Percentiles rank a stretch among this genome's conserved stretches.
These are phyloP conservation scores for Phytopythium helicoides DNA, from an alignment of 352 stramenopile genomes.

Conservation along the genomic window DNA sequence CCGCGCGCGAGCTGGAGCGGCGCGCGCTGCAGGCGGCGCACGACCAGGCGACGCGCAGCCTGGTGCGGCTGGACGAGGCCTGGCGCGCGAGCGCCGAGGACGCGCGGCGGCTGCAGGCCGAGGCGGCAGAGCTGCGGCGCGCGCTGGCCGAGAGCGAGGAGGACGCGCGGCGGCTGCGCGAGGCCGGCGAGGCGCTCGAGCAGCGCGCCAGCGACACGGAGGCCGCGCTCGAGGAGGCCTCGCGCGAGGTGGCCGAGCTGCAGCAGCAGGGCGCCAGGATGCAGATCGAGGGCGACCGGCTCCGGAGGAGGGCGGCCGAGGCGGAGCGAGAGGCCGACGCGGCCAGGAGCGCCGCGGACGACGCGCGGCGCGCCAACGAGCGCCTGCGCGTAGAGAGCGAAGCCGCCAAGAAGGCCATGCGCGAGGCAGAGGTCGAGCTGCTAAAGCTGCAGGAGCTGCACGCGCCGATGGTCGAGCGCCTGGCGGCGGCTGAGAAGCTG, in stretches of 20 bases:
- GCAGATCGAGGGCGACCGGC: slow-evolving; percentile 8
- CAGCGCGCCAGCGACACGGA: slow-evolving; percentile 19
- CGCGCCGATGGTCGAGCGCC: slow-evolving; percentile 3
- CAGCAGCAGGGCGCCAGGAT: slow-evolving; percentile 5
- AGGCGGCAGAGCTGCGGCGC: background rate
- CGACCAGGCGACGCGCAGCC: slow-evolving; percentile 61
- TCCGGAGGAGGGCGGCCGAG: background rate
- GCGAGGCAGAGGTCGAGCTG: slow-evolving; percentile 3
- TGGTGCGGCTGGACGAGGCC: slow-evolving; percentile 68
- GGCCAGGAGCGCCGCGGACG: slow-evolving; percentile 1
- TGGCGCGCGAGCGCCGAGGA: slow-evolving; percentile 55
- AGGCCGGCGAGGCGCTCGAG: slow-evolving; percentile 17
- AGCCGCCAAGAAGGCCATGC: slow-evolving; percentile 15
- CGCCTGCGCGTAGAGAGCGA: slow-evolving; percentile 35
- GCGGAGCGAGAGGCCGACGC: background rate
- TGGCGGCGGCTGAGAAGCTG: slow-evolving; percentile 4
- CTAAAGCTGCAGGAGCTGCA: slow-evolving; percentile 1
- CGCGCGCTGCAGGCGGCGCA: slow-evolving; percentile 56
- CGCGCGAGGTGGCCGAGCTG: slow-evolving; percentile 2
- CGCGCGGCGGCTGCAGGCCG: slow-evolving; percentile 10
- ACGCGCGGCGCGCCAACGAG: slow-evolving; percentile 12
- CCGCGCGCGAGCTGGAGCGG: slow-evolving; percentile 41
- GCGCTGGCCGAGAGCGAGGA: slow-evolving; percentile 1
- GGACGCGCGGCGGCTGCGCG: slow-evolving; percentile 6
- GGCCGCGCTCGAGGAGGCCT: slow-evolving; percentile 24